These are phyloP conservation scores for Ophiostoma sp. DNA, from an alignment of 2,329 filamentous ascomycete species.

Conservation along the genomic window DNA sequence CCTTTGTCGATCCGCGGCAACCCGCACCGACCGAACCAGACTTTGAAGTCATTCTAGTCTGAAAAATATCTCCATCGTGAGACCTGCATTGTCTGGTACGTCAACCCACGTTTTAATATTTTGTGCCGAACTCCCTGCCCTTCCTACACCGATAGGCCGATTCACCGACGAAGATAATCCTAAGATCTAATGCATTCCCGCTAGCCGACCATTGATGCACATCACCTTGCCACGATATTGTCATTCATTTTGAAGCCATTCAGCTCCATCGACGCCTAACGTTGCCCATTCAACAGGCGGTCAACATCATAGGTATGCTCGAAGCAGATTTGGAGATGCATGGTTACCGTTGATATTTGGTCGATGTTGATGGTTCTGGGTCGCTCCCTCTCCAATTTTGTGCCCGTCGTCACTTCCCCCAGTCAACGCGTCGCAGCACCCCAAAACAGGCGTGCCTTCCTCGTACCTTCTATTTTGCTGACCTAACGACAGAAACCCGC, in stretches of 20 bases:
- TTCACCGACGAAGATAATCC: not conserved
- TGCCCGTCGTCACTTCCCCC: not conserved
- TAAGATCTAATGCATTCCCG: not conserved
- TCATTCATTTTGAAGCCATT: not conserved
- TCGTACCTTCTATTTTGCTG: not conserved
- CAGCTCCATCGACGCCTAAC: not conserved
- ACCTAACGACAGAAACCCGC: not conserved
- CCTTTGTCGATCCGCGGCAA: not conserved
- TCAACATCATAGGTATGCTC: constrained; percentile 1
- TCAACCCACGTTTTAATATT: not conserved
- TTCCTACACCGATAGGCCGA: not conserved
- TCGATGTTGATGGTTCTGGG: not conserved
- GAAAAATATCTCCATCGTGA: not conserved
- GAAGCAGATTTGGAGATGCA: not conserved
- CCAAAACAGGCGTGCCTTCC: not conserved
- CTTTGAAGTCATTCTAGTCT: not conserved
- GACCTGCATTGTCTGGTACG: constrained; percentile 8
- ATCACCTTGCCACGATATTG: not conserved
- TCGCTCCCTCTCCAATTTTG: not conserved
- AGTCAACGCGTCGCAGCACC: not conserved
- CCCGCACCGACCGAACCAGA: not conserved
- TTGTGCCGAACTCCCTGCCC: not conserved
- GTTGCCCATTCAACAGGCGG: constrained; percentile 5
- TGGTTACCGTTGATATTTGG: not conserved
- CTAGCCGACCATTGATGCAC: not conserved